Base-by-base conservation (phyloP, 2,329 filamentous ascomycete species). In the Aspergillus sp. region DNA sequence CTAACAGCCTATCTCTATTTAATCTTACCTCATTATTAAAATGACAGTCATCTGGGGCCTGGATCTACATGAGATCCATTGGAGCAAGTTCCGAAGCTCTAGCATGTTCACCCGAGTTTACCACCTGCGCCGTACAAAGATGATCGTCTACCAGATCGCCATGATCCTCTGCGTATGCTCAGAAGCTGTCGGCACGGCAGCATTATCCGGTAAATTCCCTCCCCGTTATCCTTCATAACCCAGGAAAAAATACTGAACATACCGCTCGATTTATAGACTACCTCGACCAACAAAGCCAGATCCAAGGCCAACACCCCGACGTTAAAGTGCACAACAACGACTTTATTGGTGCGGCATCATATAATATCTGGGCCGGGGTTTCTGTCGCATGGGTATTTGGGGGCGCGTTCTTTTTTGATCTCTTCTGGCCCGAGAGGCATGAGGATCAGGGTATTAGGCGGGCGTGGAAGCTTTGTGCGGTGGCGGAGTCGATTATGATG, bases 391-490 rank as follows among this genome's bases (percentile, higher is more conserved):
- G 74, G 41, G 75, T 82, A 55, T 82, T 82, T 55, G 78, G 78
- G 19, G 73, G 74, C 0, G 79, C 74, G 0, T 82, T 82, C 68
- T 81, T 82, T 68, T 81, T 82, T 62, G 79, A 82, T 57, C 72
- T 82, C 3, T 80, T 81, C 65, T 82, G 77, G 76, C 79, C 79
- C 0, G 77, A 78, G 45, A 70, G 79, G 43, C 60, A 68, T 7
- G 79, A 82, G 51, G 73, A 67, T 3, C 59, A 52, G 17, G 60
- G 67, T 17, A 77, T 81, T 3, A 73, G 74, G 43, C 54, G 73
- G n/a, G 74, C 77, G 1, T 82, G 79, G 79, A 77, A 72, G 56
- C 67, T 75, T 9, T 77, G 71, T 52, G 74, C 74, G 0, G 61
- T 80, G 1, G 58, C 78, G 2, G 66, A 79, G 6, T 73, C 70